Base-by-base conservation (phyloP, 805 yeast genomes). In the Yamadazyma tumulicola region DNA sequence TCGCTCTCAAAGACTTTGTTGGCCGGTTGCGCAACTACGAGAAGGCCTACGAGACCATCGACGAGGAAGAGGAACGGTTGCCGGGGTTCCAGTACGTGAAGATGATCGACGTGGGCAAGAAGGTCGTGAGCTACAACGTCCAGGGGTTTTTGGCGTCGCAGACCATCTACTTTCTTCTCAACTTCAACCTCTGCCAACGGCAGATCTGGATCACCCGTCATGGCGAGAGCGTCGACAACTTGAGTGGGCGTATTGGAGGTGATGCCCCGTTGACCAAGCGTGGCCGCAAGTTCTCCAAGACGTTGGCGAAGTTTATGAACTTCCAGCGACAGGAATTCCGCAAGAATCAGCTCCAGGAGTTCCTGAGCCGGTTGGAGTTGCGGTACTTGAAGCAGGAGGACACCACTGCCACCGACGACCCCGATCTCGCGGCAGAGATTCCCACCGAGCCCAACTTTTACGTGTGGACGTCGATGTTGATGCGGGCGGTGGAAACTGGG, bases 151-250 rank as follows among this genome's bases (percentile, higher is more conserved):
- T 91, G 34, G 91, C 96, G 0, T 88, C 96, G 3, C 97, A 93
- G 53, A 85, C 96, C 1, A 85, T 89, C 23, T 91, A 87, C 54
- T 93, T 87, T 64, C 64, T 91, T 44, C 69, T 91, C 43, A 87
- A 87, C 50, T 91, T 91, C 74, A 91, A 93, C 54, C 68, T 91
- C 27, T 75, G 82, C 38, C 93, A 85, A 54, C 73, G 97, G 41
- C 95, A 89, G 55, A 88, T 91, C 33, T 91, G 96, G 88, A 83
- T 91, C 42, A 81, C 97, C 1, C 75, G 98, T 42, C 96, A 89
- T 52, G 98, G 98, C 32, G 97, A 91, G 61, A 79, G 89, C 45
- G 72, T 74, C 21, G 96, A 88, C 54, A 91, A 91, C 54, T 81
- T 86, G 13, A 52, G 64, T 32, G 98, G 98, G 4, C 69, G 77